Base-by-base conservation (phyloP, 2,329 filamentous ascomycete species). In the Diaporthe eres region DNA sequence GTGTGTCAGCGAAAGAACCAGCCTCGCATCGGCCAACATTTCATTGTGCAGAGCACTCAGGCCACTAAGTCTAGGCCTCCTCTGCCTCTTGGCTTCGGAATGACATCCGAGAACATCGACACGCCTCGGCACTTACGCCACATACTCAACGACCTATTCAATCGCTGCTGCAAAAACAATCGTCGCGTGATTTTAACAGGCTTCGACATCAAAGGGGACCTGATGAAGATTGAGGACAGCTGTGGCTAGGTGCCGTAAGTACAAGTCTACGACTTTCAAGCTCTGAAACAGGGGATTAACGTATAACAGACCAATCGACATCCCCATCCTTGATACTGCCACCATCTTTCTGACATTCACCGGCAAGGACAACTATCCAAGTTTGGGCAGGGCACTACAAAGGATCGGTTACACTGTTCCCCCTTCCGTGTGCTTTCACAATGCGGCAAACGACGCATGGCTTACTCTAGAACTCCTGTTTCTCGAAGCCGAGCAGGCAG, bases 381-480 rank as follows among this genome's bases (percentile, higher is more conserved):
- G 1, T 13, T 28, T 49, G n/a, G 63, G 7, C 10, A 34, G 9
- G 10, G 28, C 63, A 6, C 25, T 67, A 17, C n/a, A 5, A 22
- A n/a, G 4, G 4, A 15, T 51, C 15, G 63, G 63, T 6, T 34
- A 49, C 22, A 4, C 28, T 22, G 3, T 2, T 19, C 25, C 8
- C 13, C 19, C 8, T 8, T 34, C 25, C 22, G 44, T 39, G 19
- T 44, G 28, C 13, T 37, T 67, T 15, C 44, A 67, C 44, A 67
- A 67, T 25, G 63, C 63, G 17, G 63, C 28, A 13, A 67, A 67
- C 34, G 28, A 67, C 17, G 65, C 49, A 7, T 42, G 65, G 34
- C 42, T 53, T 55, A 10, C 31, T 39, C 34, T 55, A 12, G 65
- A 70, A 22, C 28, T 70, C 65, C 65, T 49, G 31, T 70, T 55